Conservation (phyloP, 148 eudicot species). For the Camellia japonica region DNA sequence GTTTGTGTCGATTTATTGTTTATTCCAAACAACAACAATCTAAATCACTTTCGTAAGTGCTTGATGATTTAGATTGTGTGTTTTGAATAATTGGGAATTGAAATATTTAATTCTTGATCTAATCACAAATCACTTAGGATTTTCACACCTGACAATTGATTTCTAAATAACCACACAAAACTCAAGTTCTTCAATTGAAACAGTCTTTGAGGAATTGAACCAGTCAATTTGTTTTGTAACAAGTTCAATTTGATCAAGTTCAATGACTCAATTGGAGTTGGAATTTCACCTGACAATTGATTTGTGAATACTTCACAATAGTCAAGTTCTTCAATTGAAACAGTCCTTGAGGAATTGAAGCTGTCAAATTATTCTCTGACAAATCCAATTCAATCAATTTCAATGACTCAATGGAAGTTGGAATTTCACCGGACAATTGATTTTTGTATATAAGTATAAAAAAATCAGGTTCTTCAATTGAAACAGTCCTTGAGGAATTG, state of each 20-base stretch:
- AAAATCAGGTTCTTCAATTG: too few relatives aligned
- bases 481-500: too few relatives aligned
- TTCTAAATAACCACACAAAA: constrained; percentile 20
- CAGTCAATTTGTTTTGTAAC: constrained; percentile 34
- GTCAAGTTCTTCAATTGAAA: constrained; percentile 51
- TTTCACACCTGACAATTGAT: constrained; percentile 32
- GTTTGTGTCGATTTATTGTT: too few relatives aligned
- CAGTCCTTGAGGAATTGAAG: constrained; percentile 52
- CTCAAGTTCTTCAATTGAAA: constrained; percentile 27
- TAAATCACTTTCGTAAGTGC: too few relatives aligned
- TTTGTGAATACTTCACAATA: constrained; percentile 39
- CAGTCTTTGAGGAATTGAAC: constrained; percentile 38
- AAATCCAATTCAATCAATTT: constrained; percentile 35
- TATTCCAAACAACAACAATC: too few relatives aligned
- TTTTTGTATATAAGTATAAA: too few relatives aligned
- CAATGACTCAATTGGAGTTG: constrained; percentile 31
- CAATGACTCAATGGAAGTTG: too few relatives aligned
- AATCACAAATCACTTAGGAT: too few relatives aligned
- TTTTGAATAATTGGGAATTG: too few relatives aligned
- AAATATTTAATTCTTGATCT: too few relatives aligned
- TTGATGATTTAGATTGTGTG: too few relatives aligned
- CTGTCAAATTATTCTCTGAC: constrained; percentile 32
- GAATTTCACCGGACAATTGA: too few relatives aligned
- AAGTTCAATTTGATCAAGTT: constrained; percentile 41
- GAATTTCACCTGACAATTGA: constrained; percentile 45